Base-by-base conservation (phyloP, 2,329 filamentous ascomycete species). In the Alternaria longipes region DNA sequence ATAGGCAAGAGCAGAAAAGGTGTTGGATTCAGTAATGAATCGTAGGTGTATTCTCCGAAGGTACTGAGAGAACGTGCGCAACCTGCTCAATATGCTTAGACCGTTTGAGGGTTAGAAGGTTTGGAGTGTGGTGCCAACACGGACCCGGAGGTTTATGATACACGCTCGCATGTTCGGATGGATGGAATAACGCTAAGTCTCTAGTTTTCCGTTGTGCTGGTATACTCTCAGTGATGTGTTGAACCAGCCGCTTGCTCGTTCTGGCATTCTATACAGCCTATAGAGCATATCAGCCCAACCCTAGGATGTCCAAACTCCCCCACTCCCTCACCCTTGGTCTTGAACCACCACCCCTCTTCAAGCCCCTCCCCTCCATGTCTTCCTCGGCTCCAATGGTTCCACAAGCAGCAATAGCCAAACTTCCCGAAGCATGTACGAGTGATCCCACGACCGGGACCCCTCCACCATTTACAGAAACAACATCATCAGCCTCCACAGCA, bases 401-500 rank as follows among this genome's bases (percentile, higher is more conserved):
- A 61, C 67, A 66, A 12, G 74, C 71, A n/a, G 65, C 65, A 38
- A 71, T 68, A 2, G 68, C 70, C 54, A 73, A 28, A 26, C 60
- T 53, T 0, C 73, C 74, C 52, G 58, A 61, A 1, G 55, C 16
- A 70, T 74, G 69, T 32, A 77, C 69, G 18, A 75, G 61, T 22
- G 67, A 67, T 8, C 60, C 66, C 3, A 70, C 68, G 46, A 75
- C 66, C 14, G 71, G 69, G 50, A 61, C 42, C 8, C 55, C 44
- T 4, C 46, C 70, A 1, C 46, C 57, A 0, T 63, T 53, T 0
- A 75, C 66, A 12, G 52, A 32, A 3, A 77, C 45, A 18, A 69
- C 69, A 38, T 75, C 67, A 61, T 80, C 78, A 2, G 84, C 80
- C 55, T 72, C 55, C n/a, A 79, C 64, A 7, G 63, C 65, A 0